Evolutionary conservation across 2,329 filamentous ascomycete species (phyloP), one percentile per base, ranked within the genome.

Genomic region (Biscogniauxia marginata): DNA sequence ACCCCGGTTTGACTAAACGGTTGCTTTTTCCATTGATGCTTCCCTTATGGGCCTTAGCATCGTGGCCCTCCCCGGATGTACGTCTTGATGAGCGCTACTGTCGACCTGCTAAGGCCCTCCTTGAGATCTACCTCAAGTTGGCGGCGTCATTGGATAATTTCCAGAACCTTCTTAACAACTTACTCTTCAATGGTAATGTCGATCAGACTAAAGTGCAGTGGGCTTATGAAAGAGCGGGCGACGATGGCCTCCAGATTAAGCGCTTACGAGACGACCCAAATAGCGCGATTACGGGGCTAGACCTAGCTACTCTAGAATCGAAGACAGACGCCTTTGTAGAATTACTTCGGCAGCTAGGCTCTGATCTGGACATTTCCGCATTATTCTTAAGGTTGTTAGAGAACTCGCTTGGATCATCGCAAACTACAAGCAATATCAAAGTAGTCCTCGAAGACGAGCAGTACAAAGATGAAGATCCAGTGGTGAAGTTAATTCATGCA

Each of bases 1-100:
- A 89, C 54, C 84, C 86, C 0, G 85, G 85, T 0, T 71, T 90
- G 8, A 82, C 85, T 46, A 85, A 80, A 60, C 77, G 88, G 50
- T 73, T 91, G 0, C 70, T 90, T 2, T 74, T 76, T 2, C 83
- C 83, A 0, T 66, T 89, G 2, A 63, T 88, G 2, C 70, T 85
- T 4, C 81, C 86, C 1, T 72, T 91, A 0, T 91, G 88, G 88
- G 75, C 79, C 1, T 67, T 90, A 16, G 74, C 82, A 0, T 82
- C 81, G 4, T 84, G 84, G 78, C 64, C 71, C 1, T 69, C 68
- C 7, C 62, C 74, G 4, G 64, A 71, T 7, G 50, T 68, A 0
- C 59, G 66, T 1, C 65, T 71, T 4, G 72, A 75, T 18, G 70
- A 75, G 22, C 65, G 70, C 1, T 80, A 77, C 56, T 75, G 75